phyloP scores from a whole-genome alignment of 176 grass and related monocot genomes.

The Saccharum spontaneum region DNA sequence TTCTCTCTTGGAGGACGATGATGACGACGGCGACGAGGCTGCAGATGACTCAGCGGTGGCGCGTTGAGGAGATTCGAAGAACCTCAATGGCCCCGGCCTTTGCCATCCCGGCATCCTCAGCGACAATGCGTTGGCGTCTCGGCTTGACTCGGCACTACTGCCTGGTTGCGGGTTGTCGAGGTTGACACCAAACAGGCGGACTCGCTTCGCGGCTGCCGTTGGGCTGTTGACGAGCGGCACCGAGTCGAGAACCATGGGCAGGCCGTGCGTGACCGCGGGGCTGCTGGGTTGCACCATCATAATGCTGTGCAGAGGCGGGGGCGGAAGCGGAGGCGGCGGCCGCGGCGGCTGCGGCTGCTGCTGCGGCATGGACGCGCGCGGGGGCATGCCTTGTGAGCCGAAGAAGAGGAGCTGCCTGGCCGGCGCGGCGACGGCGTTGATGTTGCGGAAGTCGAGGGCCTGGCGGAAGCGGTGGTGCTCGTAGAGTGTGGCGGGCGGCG shows the following conservation, averaged over 20 bases:
- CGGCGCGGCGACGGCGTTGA: slow-evolving; percentile 16
- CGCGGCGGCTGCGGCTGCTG: slow-evolving; percentile 21
- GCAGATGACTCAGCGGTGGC: slow-evolving; percentile 36
- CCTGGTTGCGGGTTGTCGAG: slow-evolving; percentile 64
- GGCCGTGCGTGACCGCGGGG: not conserved
- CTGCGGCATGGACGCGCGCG: slow-evolving; percentile 43
- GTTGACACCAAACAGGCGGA: slow-evolving; percentile 93
- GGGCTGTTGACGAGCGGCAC: slow-evolving; percentile 52
- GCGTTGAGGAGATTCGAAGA: slow-evolving; percentile 46
- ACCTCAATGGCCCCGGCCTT: slow-evolving; percentile 39
- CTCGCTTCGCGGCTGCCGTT: slow-evolving; percentile 59
- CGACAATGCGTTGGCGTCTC: slow-evolving; percentile 46
- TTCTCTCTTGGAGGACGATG: slow-evolving; percentile 72
- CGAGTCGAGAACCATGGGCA: slow-evolving; percentile 68
- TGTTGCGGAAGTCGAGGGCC: slow-evolving; percentile 44
- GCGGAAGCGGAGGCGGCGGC: not conserved
- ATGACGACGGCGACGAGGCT: slow-evolving; percentile 51
- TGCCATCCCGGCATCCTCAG: slow-evolving; percentile 67
- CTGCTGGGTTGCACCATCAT: slow-evolving; percentile 44
- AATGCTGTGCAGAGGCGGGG: slow-evolving; percentile 38
- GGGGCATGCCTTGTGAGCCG: slow-evolving; percentile 29
- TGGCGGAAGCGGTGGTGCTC: slow-evolving; percentile 85
- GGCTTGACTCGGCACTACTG: slow-evolving; percentile 30
- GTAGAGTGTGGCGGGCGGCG: slow-evolving; percentile 67
- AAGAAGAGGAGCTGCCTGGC: slow-evolving; percentile 55